Base-by-base conservation (phyloP, 257 asterid species). In the Orobanche coerulescens region DNA sequence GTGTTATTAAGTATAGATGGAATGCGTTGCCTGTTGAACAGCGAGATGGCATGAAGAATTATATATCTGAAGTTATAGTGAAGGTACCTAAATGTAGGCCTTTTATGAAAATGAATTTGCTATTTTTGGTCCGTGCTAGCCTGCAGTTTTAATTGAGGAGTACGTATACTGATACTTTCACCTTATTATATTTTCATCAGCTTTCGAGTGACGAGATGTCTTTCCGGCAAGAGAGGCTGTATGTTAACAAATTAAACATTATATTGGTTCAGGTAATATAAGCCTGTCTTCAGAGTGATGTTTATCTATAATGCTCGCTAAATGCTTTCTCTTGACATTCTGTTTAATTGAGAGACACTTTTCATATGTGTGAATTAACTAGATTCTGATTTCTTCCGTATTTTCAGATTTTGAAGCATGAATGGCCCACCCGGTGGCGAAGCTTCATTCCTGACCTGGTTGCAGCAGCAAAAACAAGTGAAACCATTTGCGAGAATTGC, bases 21-120 rank as follows among this genome's bases (percentile, higher is more conserved):
- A 93, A 93, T 71, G 99, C 97, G 6, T 78, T 93, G 74, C 99
- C 97, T 2, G 90, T 75, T 55, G 97, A 86, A 69, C 97, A 93
- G 75, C 79, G 99, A 61, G 97, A 86, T 80, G 99, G 99, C 76
- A 89, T 93, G 99, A 93, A 93, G 64, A 93, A 93, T 69, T 93
- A 89, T 79, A 93, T 93, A 59, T 93, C 99, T 77, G 97, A 93
- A 46, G 96, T 93, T 62, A 93, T 93, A 60, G 99, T 93, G 12
- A 89, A 86, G 95, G 99, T 93, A 78, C 61, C 33, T 61, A 14
- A 15, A 14, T 48, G 5, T 14, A 18, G 11, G 11, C 43, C 58
- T 11, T 61, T 50, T 13, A 12, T 3, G 48, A 54, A 65, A 51
- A 10, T 23, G 39, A 22, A 28, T 52, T 61, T 26, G 13, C 16